Conservation (phyloP, 2,329 filamentous ascomycete genomes). For the Sporothrix brasiliensis region DNA sequence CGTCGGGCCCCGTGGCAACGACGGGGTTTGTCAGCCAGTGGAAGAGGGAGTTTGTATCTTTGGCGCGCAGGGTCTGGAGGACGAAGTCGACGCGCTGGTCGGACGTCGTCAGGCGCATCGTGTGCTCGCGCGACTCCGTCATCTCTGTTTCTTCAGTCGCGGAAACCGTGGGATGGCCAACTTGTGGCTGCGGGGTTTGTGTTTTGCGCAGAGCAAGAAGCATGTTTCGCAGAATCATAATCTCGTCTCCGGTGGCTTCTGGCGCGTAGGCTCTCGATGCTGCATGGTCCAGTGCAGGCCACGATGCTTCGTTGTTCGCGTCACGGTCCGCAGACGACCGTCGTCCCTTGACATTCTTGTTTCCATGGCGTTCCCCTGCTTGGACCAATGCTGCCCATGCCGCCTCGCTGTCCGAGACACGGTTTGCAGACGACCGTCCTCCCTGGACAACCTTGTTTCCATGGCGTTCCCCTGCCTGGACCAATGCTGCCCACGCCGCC, state of each 20-base stretch:
- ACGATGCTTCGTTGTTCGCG: not conserved
- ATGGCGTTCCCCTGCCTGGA: not conserved
- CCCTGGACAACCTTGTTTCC: not conserved
- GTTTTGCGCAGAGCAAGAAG: not conserved
- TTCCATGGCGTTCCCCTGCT: not conserved
- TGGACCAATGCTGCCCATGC: not conserved
- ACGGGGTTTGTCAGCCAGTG: slow-evolving; percentile 18
- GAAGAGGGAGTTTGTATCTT: not conserved
- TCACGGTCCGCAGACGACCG: too few species aligned
- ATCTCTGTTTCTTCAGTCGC: not conserved
- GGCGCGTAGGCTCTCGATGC: too few species aligned
- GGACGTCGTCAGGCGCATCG: not conserved
- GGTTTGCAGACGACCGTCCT: not conserved
- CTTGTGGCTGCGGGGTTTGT: not conserved
- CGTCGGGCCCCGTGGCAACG: not conserved
- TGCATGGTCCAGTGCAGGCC: not conserved
- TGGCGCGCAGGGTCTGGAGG: not conserved
- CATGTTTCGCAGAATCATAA: slow-evolving; percentile 8
- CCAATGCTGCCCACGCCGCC: not conserved
- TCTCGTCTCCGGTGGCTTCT: not conserved
- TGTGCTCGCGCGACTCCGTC: slow-evolving; percentile 6
- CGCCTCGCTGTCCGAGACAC: not conserved
- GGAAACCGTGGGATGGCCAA: too few species aligned
- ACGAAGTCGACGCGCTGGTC: slow-evolving; percentile 2
- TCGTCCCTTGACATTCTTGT: not conserved